A percentile compares a stretch with the other conserved stretches of the same genome.
Evolutionary conservation across 495 filamentous ascomycete genomes (phyloP).

Genomic region (Penicillium egyptiacum): DNA sequence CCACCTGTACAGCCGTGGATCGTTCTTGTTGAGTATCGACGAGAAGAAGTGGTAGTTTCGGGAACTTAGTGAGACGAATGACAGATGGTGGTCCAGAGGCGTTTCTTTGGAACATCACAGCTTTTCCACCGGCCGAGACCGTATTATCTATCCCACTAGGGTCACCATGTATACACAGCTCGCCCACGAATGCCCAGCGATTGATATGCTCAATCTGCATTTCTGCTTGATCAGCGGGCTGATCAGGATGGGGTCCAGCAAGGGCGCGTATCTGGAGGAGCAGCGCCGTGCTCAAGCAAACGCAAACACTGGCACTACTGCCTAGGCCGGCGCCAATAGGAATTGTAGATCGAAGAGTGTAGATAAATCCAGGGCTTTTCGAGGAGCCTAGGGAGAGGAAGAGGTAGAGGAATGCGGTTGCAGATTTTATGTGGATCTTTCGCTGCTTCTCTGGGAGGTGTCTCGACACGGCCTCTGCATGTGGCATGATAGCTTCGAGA

Average conservation of each 20-base stretch:
- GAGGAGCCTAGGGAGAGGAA: constrained; percentile 82
- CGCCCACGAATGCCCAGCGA: constrained; percentile 93
- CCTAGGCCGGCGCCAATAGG: constrained; percentile 90
- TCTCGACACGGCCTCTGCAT: constrained; percentile 67
- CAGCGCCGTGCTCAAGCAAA: constrained; percentile 81
- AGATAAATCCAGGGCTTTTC: constrained; percentile 74
- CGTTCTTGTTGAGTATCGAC: constrained; percentile 83
- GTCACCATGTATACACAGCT: constrained; percentile 95
- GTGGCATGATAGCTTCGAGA: constrained; percentile 71
- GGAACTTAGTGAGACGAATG: constrained; percentile 76
- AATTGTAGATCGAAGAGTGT: constrained; percentile 92
- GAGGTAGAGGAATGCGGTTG: constrained; percentile 85
- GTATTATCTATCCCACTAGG: constrained; percentile 97
- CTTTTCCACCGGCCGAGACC: constrained; percentile 85
- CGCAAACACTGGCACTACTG: constrained; percentile 86
- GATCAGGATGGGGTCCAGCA: constrained; percentile 83
- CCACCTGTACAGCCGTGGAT: constrained; percentile 78
- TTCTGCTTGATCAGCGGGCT: constrained; percentile 74
- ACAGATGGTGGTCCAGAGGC: constrained; percentile 70
- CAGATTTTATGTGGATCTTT: constrained; percentile 77
- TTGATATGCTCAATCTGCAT: constrained; percentile 91
- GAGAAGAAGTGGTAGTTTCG: constrained; percentile 82
- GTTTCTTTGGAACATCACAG: constrained; percentile 79
- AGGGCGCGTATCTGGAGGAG: constrained; percentile 85
- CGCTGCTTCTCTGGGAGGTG: constrained; percentile 60